Conservation (phyloP, 1,284 basidiomycete species). For the Cerioporus squamosus region DNA sequence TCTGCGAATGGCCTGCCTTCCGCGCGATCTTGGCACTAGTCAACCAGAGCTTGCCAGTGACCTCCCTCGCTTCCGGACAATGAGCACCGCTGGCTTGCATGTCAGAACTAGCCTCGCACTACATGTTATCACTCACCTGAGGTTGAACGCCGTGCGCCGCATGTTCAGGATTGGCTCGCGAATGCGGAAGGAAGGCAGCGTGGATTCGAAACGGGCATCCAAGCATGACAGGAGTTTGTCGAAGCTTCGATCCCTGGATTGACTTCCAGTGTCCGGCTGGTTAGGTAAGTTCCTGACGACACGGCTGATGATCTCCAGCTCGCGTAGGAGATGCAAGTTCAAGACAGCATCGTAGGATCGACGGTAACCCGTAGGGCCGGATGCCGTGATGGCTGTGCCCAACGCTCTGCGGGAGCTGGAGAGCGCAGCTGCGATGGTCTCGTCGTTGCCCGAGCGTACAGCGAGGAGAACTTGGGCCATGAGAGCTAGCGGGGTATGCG, state of each 20-base stretch:
- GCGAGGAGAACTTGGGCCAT: constrained; percentile 86
- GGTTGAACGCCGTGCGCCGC: constrained; percentile 83
- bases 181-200: constrained; percentile 90
- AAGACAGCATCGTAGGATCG: constrained; percentile 88
- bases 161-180: constrained; percentile 92
- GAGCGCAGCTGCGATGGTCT: constrained; percentile 56
- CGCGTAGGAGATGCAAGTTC: constrained; percentile 88
- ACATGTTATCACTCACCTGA: constrained; percentile 51
- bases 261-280: constrained; percentile 7
- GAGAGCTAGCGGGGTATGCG: constrained; percentile 66
- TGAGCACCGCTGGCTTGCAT: constrained; percentile 10
- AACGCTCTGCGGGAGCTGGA: constrained; percentile 75
- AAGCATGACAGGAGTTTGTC: constrained; percentile 52
- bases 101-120: neutral
- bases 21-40: constrained; percentile 93
- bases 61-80: constrained; percentile 43
- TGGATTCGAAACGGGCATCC: constrained; percentile 71
- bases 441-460: constrained; percentile 62
- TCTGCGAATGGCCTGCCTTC: constrained; percentile 95
- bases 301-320: constrained; percentile 81
- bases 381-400: constrained; percentile 83
- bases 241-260: constrained; percentile 9
- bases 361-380: constrained; percentile 81
- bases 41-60: constrained; percentile 89
- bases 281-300: constrained; percentile 33